Base-by-base conservation (phyloP, 768 basidiomycete genomes). In the Termitomyces sp. region DNA sequence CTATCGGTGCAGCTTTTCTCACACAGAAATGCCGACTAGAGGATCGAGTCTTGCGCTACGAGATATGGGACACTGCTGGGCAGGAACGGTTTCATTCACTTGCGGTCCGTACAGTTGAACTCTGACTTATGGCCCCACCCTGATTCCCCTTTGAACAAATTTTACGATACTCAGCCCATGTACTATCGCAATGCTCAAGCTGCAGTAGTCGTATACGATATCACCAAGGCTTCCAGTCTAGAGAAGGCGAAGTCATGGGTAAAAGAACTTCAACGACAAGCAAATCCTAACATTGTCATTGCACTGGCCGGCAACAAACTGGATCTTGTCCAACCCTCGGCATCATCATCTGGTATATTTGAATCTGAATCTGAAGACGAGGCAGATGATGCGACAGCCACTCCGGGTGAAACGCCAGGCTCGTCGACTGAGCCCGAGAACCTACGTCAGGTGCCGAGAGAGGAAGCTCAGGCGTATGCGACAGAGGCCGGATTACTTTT, bases 211-310 rank as follows among this genome's bases (percentile, higher is more conserved):
- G 96, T 98, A 19, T 98, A 98, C 72, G 97, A 98, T 70, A 87
- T 98, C 55, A 98, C 96, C 49, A 97, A 98, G 74, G 90, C 92
- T 44, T 83, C 89, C 56, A 96, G 94, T 66, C 80, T 99, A 57
- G 96, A 98, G 73, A 98, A 98, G 73, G 97, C 97, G 54, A 98
- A 98, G 78, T 94, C 95, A 31, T 99, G 97, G 97, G 95, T 99
- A 57, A 98, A 97, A 77, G 97, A 99, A 74, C 82, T 99, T 23
- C 97, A 99, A 71, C 86, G 97, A 62, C 97, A 99, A 69, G 97
- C 97, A 23, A 97, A 98, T 70, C 95, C 96, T 35, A 98, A 98
- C 71, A 98, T 98, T 68, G 95, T 99, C 69, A 98, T 99, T 66
- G 95, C 96, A 6, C 86, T 99, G 51, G 94, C 93, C 11, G 97